phyloP scores from a whole-genome alignment of 805 yeast genomes.

The Myxozyma neotropica region DNA sequence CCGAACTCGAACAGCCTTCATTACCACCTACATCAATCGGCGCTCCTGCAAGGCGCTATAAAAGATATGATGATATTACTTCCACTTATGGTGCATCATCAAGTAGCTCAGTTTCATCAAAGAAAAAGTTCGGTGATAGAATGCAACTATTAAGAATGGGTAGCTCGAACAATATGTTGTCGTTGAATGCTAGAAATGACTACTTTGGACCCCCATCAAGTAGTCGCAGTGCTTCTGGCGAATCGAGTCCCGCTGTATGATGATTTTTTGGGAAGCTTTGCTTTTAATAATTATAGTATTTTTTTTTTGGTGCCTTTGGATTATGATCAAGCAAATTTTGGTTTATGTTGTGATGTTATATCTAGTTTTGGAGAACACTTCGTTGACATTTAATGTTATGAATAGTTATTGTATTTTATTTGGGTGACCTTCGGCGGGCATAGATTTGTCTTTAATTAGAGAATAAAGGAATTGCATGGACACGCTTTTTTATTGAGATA shows the following conservation, averaged over 20 bases:
- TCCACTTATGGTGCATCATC: too few relatives aligned
- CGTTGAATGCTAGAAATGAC: slow-evolving; percentile 27
- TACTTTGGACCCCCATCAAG: slow-evolving; percentile 18
- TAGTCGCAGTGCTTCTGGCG: not conserved
- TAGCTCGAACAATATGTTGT: slow-evolving; percentile 21
- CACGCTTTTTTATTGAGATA: too few relatives aligned
- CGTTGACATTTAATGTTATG: too few relatives aligned
- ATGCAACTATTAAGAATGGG: slow-evolving; percentile 26
- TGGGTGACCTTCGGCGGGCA: too few relatives aligned
- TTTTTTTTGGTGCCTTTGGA: not conserved
- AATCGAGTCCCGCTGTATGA: not conserved
- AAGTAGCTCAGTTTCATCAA: too few relatives aligned
- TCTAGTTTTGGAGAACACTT: too few relatives aligned
- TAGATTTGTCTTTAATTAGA: too few relatives aligned
- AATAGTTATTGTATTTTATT: too few relatives aligned
- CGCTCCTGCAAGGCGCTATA: not conserved
- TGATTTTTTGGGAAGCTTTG: not conserved
- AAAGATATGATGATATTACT: slow-evolving; percentile 6
- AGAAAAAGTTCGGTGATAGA: slow-evolving; percentile 15
- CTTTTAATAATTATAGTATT: not conserved
- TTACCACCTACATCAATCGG: not conserved
- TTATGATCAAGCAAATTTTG: too few relatives aligned
- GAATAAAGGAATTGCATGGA: too few relatives aligned
- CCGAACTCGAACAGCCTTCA: slow-evolving; percentile 1
- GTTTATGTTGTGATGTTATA: too few relatives aligned